phyloP scores from a whole-genome alignment of 306 rosid genomes.

The Fragaria iinumae region DNA sequence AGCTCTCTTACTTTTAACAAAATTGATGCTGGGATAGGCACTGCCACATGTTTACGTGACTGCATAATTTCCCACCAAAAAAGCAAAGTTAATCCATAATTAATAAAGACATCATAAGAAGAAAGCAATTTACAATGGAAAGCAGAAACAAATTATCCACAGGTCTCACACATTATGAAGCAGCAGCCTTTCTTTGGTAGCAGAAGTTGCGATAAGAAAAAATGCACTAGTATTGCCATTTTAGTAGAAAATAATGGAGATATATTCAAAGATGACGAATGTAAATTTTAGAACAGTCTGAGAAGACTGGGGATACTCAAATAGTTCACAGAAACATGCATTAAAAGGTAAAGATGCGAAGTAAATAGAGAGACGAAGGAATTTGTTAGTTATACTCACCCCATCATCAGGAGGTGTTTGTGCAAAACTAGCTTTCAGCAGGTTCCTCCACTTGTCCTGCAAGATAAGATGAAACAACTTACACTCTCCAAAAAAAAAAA shows the following conservation, averaged over 20 bases:
- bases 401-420: slow-evolving; percentile 75
- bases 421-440: slow-evolving; percentile 85
- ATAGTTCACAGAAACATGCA: slow-evolving; percentile 14
- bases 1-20: slow-evolving; percentile 80
- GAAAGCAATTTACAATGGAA: not conserved
- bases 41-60: slow-evolving; percentile 77
- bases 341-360: not conserved
- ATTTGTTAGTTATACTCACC: slow-evolving; percentile 38
- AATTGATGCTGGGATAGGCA: slow-evolving; percentile 72
- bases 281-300: not conserved
- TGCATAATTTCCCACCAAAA: slow-evolving; percentile 21
- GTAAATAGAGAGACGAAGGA: slow-evolving; percentile 5
- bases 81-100: not conserved
- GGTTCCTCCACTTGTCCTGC: slow-evolving; percentile 99
- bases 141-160: not conserved
- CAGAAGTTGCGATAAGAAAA: not conserved
- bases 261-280: not conserved
- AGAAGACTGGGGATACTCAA: slow-evolving; percentile 7
- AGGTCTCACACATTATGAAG: not conserved
- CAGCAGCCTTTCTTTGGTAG: not conserved
- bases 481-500: not conserved
- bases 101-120: not conserved
- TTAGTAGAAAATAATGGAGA: not conserved
- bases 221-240: not conserved
- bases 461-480: slow-evolving; percentile 25